Conservation (phyloP, 2,329 filamentous ascomycete species). For the Graphiopsis chlorocephala region DNA sequence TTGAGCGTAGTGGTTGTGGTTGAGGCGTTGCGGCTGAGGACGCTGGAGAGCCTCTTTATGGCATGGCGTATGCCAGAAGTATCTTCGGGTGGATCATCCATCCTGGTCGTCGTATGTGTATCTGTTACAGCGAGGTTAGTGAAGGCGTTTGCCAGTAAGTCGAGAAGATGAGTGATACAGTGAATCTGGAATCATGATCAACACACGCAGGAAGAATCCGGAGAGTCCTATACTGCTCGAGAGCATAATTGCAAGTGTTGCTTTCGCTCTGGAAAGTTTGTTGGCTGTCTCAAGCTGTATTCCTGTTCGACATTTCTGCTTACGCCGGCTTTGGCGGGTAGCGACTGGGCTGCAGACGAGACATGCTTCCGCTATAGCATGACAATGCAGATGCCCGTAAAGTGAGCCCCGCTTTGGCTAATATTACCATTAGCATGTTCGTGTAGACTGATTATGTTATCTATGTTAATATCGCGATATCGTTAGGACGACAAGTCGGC, state of each 20-base stretch:
- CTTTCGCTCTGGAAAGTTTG: neutral
- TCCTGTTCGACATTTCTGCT: neutral
- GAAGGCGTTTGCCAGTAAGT: neutral
- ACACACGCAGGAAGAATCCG: neutral
- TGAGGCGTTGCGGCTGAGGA: neutral
- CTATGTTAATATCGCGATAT: neutral
- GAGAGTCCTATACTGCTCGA: neutral
- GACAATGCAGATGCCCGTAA: neutral
- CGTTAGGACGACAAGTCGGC: neutral
- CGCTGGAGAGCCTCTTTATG: neutral
- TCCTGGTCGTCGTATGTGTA: too few relatives aligned
- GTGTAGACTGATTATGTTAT: neutral
- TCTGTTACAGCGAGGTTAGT: neutral
- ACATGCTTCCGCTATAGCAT: neutral
- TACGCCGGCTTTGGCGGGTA: neutral
- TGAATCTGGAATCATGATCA: neutral
- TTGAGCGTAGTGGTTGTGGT: neutral
- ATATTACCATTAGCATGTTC: neutral
- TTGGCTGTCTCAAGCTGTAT: neutral
- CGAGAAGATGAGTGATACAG: neutral
- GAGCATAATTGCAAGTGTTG: neutral
- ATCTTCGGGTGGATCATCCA: neutral
- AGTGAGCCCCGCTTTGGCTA: neutral
- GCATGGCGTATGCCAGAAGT: neutral
- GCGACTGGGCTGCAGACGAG: neutral